Base-by-base conservation (phyloP, 2,329 filamentous ascomycete genomes). In the Pseudopithomyces maydicus region DNA sequence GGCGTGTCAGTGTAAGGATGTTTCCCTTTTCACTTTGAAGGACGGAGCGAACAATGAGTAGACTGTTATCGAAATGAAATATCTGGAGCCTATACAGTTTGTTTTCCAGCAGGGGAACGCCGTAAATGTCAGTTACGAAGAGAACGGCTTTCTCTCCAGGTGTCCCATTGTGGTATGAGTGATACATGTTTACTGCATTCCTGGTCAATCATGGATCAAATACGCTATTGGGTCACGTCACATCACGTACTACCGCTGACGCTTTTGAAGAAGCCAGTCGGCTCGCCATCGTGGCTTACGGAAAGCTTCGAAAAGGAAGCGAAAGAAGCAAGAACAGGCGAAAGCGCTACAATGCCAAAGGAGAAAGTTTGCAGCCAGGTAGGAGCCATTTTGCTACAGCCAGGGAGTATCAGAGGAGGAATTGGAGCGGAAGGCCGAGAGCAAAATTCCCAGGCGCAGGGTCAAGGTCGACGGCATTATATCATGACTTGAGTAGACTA, bases 61-160 rank as follows among this genome's bases (percentile, higher is more conserved):
- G 12, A 11, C 35, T 17, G 14, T 19, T 19, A 6, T 17, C n/a
- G 38, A 19, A 19, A 41, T 15, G 8, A 41, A 10, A 19, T 41
- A 10, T 15, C 19, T 29, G 26, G 17, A 41, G 11, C 2, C 22
- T 42, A 52, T 60, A 71, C 69, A 74, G 67, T 48, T 67, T 66
- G 54, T 73, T 75, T 52, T 74, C 68, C 41, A 68, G 45, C 15
- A 73, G 55, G 6, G 67, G 65, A 26, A 73, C 56, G 42, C 73
- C 73, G 51, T 71, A 76, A 57, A 74, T 71, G 51, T 76, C 73
- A 11, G 70, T 69, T 15, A 75, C 57, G 53, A 66, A 74, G 7
- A 76, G 45, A 17, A 75, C 66, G 8, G 68, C 72, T 43, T 57
- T 62, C 10, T 44, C 59, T 20, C 38, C 35, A 17, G 58, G 59